Evolutionary conservation across 2,329 filamentous ascomycete species (phyloP).

Genomic region (Onygenales sp.): DNA sequence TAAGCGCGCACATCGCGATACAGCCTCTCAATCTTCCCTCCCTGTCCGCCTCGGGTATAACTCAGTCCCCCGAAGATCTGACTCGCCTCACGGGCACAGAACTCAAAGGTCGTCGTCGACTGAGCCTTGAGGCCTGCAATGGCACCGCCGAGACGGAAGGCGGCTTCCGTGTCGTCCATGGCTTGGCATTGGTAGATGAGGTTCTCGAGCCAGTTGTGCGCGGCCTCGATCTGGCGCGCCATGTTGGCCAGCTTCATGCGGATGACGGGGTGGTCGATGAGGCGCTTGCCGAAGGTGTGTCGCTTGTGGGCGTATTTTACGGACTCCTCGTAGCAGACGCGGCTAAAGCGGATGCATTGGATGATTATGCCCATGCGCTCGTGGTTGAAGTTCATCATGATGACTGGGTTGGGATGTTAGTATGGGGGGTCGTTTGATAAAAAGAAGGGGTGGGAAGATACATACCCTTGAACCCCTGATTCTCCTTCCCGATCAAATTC

Average conservation of each 20-base stretch:
- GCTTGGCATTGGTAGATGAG: conserved; percentile 84
- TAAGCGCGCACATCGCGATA: conserved; percentile 95
- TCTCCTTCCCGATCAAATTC: conserved; percentile 95
- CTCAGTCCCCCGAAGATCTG: conserved; percentile 95
- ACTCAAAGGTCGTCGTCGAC: conserved; percentile 88
- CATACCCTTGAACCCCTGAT: conserved; percentile 83
- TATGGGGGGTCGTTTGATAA: background rate
- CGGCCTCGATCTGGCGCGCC: conserved; percentile 94
- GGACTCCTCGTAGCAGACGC: conserved; percentile 93
- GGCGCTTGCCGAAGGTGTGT: conserved; percentile 88
- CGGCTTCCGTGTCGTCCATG: conserved; percentile 92
- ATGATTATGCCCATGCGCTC: conserved; percentile 98
- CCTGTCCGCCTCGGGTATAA: conserved; percentile 88
- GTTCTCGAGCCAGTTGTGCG: conserved; percentile 95
- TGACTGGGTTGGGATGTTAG: conserved; percentile 45
- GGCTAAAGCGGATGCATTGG: conserved; percentile 88
- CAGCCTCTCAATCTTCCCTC: conserved; percentile 86
- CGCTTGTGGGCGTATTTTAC: conserved; percentile 98
- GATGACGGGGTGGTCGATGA: conserved; percentile 95
- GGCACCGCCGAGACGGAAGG: conserved; percentile 88
- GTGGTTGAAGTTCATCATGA: conserved; percentile 99
- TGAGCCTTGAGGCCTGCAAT: conserved; percentile 94
- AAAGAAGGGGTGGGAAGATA: background rate
- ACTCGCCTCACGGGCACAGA: conserved; percentile 89
- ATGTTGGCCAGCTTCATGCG: conserved; percentile 96